Conservation (phyloP, 805 yeast species). For the Yamadazyma ubonensis region DNA sequence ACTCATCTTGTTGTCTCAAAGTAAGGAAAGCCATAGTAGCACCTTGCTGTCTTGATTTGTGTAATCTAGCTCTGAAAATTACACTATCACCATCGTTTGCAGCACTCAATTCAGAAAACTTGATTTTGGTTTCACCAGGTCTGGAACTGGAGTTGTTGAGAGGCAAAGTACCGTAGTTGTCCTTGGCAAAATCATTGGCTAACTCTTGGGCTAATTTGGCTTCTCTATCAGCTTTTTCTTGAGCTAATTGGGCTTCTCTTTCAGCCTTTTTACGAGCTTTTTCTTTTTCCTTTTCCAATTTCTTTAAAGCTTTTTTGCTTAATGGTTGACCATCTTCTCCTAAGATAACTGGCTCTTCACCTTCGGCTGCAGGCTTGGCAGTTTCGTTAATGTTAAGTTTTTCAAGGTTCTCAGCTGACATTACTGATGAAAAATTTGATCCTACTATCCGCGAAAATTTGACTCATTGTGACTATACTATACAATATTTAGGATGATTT, state of each 20-base stretch:
- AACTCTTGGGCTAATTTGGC: slow-evolving; percentile 63
- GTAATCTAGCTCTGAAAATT: slow-evolving; percentile 89
- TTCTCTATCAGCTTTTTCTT: slow-evolving; percentile 80
- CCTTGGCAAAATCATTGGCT: slow-evolving; percentile 84
- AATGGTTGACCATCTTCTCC: slow-evolving; percentile 83
- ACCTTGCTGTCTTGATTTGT: slow-evolving; percentile 91
- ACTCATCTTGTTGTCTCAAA: slow-evolving; percentile 82
- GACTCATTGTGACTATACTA: neutral
- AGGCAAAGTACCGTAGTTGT: slow-evolving; percentile 86
- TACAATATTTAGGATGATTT: neutral
- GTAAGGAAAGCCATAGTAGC: slow-evolving; percentile 90
- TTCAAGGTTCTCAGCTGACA: slow-evolving; percentile 24
- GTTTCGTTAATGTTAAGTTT: slow-evolving; percentile 6
- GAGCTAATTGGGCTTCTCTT: slow-evolving; percentile 82
- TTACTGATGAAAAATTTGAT: slow-evolving; percentile 9
- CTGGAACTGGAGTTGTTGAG: slow-evolving; percentile 73
- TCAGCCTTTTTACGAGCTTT: slow-evolving; percentile 92
- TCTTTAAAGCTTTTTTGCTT: slow-evolving; percentile 92
- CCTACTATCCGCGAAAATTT: neutral
- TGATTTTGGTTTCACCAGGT: slow-evolving; percentile 63
- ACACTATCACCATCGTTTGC: slow-evolving; percentile 73
- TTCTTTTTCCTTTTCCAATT: slow-evolving; percentile 88
- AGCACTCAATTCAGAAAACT: slow-evolving; percentile 55
- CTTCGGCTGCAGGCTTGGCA: slow-evolving; percentile 15
- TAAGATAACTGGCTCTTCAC: slow-evolving; percentile 21